Percentiles rank a stretch among this genome's conserved stretches.
phyloP scores from a whole-genome alignment of 2,329 filamentous ascomycete genomes.

The Aspergillus flavus region DNA sequence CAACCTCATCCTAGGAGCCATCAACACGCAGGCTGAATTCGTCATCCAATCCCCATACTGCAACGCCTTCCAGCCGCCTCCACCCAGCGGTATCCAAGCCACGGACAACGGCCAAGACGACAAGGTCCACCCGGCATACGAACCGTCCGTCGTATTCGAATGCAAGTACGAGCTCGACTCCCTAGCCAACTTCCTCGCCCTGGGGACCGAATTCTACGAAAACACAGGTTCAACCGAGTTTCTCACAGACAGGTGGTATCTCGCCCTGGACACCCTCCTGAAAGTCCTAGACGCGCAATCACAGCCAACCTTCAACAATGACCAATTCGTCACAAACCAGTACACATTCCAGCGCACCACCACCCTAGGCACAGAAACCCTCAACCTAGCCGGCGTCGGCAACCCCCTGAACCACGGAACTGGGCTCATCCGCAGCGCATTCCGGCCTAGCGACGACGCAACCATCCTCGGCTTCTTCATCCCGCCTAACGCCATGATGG shows the following conservation, averaged over 20 bases:
- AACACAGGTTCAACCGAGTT: conserved; percentile 78
- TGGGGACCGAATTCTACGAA: conserved; percentile 84
- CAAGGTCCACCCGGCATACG: conserved; percentile 80
- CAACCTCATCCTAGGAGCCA: conserved; percentile 83
- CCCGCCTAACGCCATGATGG: conserved; percentile 94
- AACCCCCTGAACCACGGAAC: conserved; percentile 87
- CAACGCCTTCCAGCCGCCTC: conserved; percentile 96
- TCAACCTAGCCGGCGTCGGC: conserved; percentile 79
- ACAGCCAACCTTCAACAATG: conserved; percentile 76
- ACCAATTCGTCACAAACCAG: conserved; percentile 67
- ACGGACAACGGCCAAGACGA: conserved; percentile 82
- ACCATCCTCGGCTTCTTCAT: conserved; percentile 95
- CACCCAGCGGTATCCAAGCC: conserved; percentile 72
- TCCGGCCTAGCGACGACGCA: conserved; percentile 92
- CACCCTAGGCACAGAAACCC: conserved; percentile 82
- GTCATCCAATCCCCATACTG: conserved; percentile 95
- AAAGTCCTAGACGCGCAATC: conserved; percentile 77
- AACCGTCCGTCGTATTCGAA: conserved; percentile 85
- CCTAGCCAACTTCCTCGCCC: conserved; percentile 82
- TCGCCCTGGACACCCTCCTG: conserved; percentile 74
- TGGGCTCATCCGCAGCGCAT: conserved; percentile 85
- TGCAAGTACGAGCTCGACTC: conserved; percentile 99
- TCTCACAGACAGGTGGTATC: conserved; percentile 75
- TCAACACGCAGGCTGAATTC: conserved; percentile 94
- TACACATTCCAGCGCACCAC: conserved; percentile 89